Conservation (phyloP, 805 yeast species). For the Monosporozyma servazzii region DNA sequence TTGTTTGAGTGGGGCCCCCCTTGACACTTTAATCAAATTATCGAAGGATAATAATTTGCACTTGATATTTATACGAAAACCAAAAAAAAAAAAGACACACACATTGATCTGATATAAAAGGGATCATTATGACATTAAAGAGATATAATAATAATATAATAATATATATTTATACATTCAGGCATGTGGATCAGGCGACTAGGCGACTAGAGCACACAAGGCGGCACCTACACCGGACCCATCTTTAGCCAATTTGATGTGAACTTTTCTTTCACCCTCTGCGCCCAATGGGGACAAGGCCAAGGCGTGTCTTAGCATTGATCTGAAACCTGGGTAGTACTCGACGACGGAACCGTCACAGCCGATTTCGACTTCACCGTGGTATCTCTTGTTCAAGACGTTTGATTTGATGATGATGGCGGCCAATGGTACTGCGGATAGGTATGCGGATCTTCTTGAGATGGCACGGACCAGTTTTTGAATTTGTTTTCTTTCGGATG, state of each 20-base stretch:
- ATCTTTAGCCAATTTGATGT: conserved; percentile 78
- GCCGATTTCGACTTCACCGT: conserved; percentile 81
- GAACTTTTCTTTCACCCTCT: conserved; percentile 64
- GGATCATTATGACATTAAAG: too few species aligned
- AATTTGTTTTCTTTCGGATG: conserved; percentile 63
- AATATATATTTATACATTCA: too few species aligned
- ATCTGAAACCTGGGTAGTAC: conserved; percentile 83
- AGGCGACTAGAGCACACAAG: conserved; percentile 57
- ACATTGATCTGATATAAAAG: not conserved
- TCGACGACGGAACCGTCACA: conserved; percentile 95
- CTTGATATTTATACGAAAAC: too few species aligned
- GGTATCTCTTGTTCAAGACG: conserved; percentile 46
- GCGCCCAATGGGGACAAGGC: conserved; percentile 61
- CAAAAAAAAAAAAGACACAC: not conserved
- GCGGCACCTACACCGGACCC: conserved; percentile 99
- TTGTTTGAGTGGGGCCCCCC: not conserved
- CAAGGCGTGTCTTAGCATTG: conserved; percentile 71
- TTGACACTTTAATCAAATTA: too few species aligned
- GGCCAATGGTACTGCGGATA: conserved; percentile 84
- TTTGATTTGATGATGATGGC: conserved; percentile 63
- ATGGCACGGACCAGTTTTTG: conserved; percentile 74
- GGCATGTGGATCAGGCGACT: too few species aligned
- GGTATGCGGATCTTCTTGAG: conserved; percentile 75
- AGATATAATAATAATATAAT: too few species aligned
- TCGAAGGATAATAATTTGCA: too few species aligned